phyloP scores from a whole-genome alignment of 495 filamentous ascomycete genomes.

The Aspergillus wentii region DNA sequence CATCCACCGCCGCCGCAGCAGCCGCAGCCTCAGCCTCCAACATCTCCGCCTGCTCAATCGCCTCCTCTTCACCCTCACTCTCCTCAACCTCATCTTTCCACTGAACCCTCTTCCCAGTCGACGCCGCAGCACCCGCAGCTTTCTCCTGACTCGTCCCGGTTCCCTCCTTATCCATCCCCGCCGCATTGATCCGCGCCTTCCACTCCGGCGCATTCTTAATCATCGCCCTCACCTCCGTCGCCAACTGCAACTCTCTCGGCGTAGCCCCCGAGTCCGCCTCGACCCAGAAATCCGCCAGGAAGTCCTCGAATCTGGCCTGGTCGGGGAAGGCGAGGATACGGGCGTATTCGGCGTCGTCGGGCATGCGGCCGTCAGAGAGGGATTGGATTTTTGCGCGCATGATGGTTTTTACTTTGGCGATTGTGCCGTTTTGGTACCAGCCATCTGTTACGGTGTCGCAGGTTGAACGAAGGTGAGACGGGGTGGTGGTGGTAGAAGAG shows the following conservation, averaged over 20 bases:
- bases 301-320: conserved; percentile 21
- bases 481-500: conserved; percentile 3
- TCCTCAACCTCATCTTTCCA: conserved; percentile 19
- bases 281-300: conserved; percentile 25
- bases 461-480: conserved; percentile 31
- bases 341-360: conserved; percentile 47
- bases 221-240: conserved; percentile 34
- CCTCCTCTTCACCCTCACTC: conserved; percentile 36
- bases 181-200: conserved; percentile 20
- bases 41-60: conserved; percentile 25
- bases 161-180: conserved; percentile 22
- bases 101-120: conserved; percentile 13
- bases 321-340: conserved; percentile 41
- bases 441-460: conserved; percentile 64
- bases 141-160: conserved; percentile 15
- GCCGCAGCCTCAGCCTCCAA: conserved; percentile 24
- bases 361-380: conserved; percentile 33
- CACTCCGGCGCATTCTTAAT: conserved; percentile 35
- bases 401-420: conserved; percentile 74
- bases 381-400: conserved; percentile 74
- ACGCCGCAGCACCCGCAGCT: conserved; percentile 5
- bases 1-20: conserved; percentile 8
- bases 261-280: conserved; percentile 20
- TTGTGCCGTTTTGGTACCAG: conserved; percentile 74
- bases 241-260: conserved; percentile 25